These are phyloP conservation scores for Glycyrrhiza uralensis DNA, from an alignment of 306 rosid species.

Conservation along the genomic window DNA sequence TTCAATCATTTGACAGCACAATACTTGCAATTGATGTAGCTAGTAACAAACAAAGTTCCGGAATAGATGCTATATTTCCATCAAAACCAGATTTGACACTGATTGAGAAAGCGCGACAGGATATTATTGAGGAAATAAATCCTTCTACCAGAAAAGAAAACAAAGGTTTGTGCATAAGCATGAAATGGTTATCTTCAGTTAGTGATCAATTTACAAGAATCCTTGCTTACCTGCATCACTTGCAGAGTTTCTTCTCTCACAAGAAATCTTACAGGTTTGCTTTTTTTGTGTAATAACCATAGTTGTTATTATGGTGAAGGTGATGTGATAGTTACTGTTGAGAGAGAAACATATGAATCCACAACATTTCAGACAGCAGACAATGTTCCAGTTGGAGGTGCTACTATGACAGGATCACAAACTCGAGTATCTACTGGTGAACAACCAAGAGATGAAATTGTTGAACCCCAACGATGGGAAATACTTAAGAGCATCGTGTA, in stretches of 20 bases:
- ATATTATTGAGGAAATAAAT: not conserved
- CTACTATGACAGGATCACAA: not conserved
- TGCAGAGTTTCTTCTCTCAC: not conserved
- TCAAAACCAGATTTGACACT: not conserved
- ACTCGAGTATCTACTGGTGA: not conserved
- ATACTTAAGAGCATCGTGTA: constrained; percentile 65
- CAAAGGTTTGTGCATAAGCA: constrained; percentile 29
- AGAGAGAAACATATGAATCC: constrained; percentile 1
- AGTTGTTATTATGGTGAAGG: constrained; percentile 17
- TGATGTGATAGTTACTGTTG: constrained; percentile 29
- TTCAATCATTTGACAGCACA: constrained; percentile 19
- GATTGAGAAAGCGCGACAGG: constrained; percentile 8
- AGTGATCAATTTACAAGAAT: not conserved
- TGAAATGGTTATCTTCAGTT: constrained; percentile 4
- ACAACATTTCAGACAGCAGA: constrained; percentile 3
- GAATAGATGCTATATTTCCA: constrained; percentile 16
- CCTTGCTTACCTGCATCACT: not conserved
- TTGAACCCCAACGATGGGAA: constrained; percentile 38
- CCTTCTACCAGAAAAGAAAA: not conserved
- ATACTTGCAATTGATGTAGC: constrained; percentile 20
- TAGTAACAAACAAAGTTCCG: not conserved
- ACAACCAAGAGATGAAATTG: constrained; percentile 19
- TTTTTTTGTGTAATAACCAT: not conserved
- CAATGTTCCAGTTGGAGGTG: constrained; percentile 17
- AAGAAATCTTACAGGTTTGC: not conserved